Evolutionary conservation across 495 filamentous ascomycete genomes (phyloP), one percentile per base, ranked within the genome.

Genomic region (Usnea hakonensis): DNA sequence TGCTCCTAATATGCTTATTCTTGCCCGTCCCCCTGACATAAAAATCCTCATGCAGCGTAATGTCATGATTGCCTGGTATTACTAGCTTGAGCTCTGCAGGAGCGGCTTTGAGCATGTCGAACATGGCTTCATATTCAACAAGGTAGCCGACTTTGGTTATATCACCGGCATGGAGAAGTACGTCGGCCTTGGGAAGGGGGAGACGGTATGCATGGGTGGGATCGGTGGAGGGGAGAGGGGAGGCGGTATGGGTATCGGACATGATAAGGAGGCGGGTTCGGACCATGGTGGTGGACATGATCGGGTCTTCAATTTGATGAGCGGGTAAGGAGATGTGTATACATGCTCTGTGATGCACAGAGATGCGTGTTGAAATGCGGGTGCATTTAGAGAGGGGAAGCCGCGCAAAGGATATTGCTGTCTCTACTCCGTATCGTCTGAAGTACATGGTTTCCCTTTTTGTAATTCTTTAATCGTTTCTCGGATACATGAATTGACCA

Each of bases 41-140:
- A 65, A 78, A 79, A 4, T 79, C 72, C 33, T 72, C 71, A 68
- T 94, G 88, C 5, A 92, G 81, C 0, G 82, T 82, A 60, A 88
- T 80, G 69, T 93, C 89, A 72, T 92, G 90, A 70, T 93, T 92
- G 0, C 90, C 90, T 2, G 90, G 83, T 57, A 95, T 90, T 38
- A 92, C 83, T 40, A 95, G 73, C 63, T 92, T 95, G 8, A 91
- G 72, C 23, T 85, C 81, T 0, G 90, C 88, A 9, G 83, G 67
- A 52, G 85, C 79, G 0, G 61, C 64, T 8, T 70, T 70, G 21
- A 94, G 75, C 67, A 87, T 78, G 3, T 74, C 53, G 33, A 90
- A 65, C 21, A 77, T 74, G 3, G 65, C 54, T 17, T 75, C 67
- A 64, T 86, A 85, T 69, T 90, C 82, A 41, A 68, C 48, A 7